Base-by-base conservation (phyloP, 2,329 filamentous ascomycete genomes). In the Fusarium tricinctum region DNA sequence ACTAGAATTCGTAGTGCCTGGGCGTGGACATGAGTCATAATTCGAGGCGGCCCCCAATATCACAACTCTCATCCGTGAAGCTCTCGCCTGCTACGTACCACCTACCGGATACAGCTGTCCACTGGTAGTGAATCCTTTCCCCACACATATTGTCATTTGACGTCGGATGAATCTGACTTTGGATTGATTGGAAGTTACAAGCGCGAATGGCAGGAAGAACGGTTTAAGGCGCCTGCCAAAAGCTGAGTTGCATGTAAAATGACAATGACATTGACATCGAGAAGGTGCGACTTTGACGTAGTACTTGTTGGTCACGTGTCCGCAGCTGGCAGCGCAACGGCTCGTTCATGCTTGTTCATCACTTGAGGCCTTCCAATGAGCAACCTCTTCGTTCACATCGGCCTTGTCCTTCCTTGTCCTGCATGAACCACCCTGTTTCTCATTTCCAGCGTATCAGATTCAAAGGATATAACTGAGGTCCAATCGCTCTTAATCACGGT, bases 341-440 rank as follows among this genome's bases (percentile, higher is more conserved):
- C 28, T 13, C 10, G 28, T 30, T 55, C 40, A 54, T 47, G 12
- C 28, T 13, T 30, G 28, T 30, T 55, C 35, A 54, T 47, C 46
- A 42, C 40, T 44, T 65, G 60, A 65, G 53, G 60, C 52, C 61
- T 23, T 47, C 60, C 38, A 28, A 63, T 32, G 35, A 47, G 15
- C 14, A 47, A 53, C 20, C 20, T 23, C 17, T 45, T 42, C 19
- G 17, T 44, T 28, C 6, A n/a, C n/a, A n/a, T n/a, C n/a, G n/a
- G n/a, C n/a, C 43, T 52, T 51, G 46, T 63, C 56, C 57, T 48
- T 63, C 56, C 57, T 42, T 66, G 50, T 57, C 54, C 50, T 52
- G 61, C 66, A 69, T 67, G 66, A 69, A 63, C 66, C 26, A 28
- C 26, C 45, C 19, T 42, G 19, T 38, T 12, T 52, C 40, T 35